phyloP scores from a whole-genome alignment of 1,139 yeast genomes.

The Diutina scorzettiae region DNA sequence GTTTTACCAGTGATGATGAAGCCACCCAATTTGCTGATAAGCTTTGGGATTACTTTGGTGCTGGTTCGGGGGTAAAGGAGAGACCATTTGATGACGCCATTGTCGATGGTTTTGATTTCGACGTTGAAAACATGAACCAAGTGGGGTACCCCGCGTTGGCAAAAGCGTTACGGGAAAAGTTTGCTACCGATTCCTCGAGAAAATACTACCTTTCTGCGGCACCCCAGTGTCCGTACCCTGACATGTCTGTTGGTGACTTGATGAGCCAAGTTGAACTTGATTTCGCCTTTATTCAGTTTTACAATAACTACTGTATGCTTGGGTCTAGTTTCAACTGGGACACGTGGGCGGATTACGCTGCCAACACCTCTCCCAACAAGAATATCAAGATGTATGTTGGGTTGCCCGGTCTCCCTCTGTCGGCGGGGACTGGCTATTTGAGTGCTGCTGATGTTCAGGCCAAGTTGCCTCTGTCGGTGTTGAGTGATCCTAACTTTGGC shows the following conservation, averaged over 20 bases:
- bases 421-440: neutral
- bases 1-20: conserved; percentile 48
- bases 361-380: conserved; percentile 49
- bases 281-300: conserved; percentile 85
- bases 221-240: conserved; percentile 93
- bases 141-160: conserved; percentile 55
- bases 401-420: conserved; percentile 48
- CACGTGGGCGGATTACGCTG: conserved; percentile 69
- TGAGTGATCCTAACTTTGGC: neutral
- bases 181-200: conserved; percentile 40
- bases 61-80: conserved; percentile 38
- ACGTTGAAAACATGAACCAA: conserved; percentile 30
- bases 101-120: conserved; percentile 37
- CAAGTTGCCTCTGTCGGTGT: neutral
- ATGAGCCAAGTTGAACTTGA: conserved; percentile 55
- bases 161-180: conserved; percentile 45
- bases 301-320: conserved; percentile 75
- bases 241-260: conserved; percentile 65
- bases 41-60: conserved; percentile 82
- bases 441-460: neutral
- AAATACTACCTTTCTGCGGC: conserved; percentile 79
- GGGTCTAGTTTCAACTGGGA: conserved; percentile 64
- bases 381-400: conserved; percentile 59
- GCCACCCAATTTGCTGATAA: conserved; percentile 63
- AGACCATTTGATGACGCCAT: conserved; percentile 64